Percentiles rank a stretch among this genome's conserved stretches.
These are phyloP conservation scores for Microsporum canis DNA, from an alignment of 2,329 filamentous ascomycete species.

Conservation along the genomic window DNA sequence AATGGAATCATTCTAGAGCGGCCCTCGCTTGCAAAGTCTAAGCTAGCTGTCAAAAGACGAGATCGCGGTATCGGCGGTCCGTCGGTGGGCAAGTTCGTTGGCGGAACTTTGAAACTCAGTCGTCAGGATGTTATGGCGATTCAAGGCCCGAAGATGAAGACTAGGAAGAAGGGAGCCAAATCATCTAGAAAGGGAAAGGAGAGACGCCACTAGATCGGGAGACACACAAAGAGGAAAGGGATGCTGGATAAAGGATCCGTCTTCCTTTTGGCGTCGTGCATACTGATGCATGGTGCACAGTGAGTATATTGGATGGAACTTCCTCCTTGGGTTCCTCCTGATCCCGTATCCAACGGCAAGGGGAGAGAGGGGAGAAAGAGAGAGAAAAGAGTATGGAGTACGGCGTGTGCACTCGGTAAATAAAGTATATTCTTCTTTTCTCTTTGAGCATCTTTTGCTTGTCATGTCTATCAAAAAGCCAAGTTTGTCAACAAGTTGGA, in stretches of 20 bases:
- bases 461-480: not conserved
- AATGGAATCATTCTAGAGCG: slow-evolving; percentile 81
- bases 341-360: not conserved
- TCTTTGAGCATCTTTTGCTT: not conserved
- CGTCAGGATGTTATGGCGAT: slow-evolving; percentile 64
- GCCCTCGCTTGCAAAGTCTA: slow-evolving; percentile 25
- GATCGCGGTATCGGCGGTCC: slow-evolving; percentile 61
- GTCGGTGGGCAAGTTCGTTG: slow-evolving; percentile 65
- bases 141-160: slow-evolving; percentile 37
- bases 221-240: not conserved
- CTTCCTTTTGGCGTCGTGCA: not conserved
- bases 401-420: slow-evolving; percentile 1
- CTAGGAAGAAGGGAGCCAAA: slow-evolving; percentile 12
- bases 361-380: not conserved
- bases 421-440: not conserved
- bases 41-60: slow-evolving; percentile 34
- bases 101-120: slow-evolving; percentile 68
- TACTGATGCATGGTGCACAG: not conserved
- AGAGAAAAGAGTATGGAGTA: not conserved
- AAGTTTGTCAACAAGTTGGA: not conserved
- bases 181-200: not conserved
- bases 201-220: slow-evolving; percentile 3
- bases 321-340: not conserved
- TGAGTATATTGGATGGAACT: not conserved
- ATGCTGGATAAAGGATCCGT: not conserved